Base-by-base conservation (phyloP, 306 rosid genomes). In the Cucumis hystrix region DNA sequence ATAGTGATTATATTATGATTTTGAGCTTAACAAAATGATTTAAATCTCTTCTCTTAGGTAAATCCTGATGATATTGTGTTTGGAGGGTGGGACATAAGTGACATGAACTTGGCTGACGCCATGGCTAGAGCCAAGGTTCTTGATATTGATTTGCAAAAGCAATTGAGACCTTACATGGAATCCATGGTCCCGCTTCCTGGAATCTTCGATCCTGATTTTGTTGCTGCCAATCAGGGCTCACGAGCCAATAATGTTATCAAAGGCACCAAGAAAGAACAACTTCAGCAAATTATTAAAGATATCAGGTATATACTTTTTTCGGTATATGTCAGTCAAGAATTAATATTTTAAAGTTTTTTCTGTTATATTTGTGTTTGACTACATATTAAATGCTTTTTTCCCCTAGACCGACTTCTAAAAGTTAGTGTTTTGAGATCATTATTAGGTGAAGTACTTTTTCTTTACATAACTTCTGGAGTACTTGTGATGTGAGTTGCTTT, bases 1-100 rank as follows among this genome's bases (percentile, higher is more conserved):
- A 37, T 65, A 35, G 49, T 65, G 39, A 67, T 20, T 20, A 18
- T 20, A 12, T 20, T n/a, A 15, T 63, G 69, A 7, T 30, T 30
- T 62, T 30, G n/a, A 28, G 0, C 68, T 30, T 49, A 49, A 41
- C 14, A 25, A 49, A 25, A 49, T 61, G 66, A 43, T 47, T 79
- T 61, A n/a, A 49, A 3, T 55, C 28, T 65, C 45, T 61, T 14
- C 54, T 52, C 57, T 7, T 80, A 95, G 99, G 99, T 95, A 68
- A 92, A 95, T 79, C 99, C 99, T 55, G 97, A 95, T 45, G 96
- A 95, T 82, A 61, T 95, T 80, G 97, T 95, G 73, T 92, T 92
- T 86, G 99, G 97, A 16, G 97, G 99, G 8, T 95, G 99, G 99
- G 99, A 95, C 87, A 95, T 95, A 43, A 95, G 97, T 72, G 83